A percentile compares a stretch with the other conserved stretches of the same genome.
These are phyloP conservation scores for Quercus phellos DNA, from an alignment of 331 rosid species.

Conservation along the genomic window DNA sequence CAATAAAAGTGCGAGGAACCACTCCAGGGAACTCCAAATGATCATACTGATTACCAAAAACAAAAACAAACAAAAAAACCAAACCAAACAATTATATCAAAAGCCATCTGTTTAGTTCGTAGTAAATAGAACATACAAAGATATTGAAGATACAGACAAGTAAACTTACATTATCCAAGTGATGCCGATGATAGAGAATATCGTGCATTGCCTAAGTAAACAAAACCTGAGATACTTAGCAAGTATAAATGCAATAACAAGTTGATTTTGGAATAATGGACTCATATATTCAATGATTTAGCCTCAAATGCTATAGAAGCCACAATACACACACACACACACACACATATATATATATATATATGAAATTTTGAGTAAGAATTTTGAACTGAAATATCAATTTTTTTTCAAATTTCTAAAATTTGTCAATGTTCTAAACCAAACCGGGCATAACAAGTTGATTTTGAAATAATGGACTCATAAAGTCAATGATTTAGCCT, in stretches of 20 bases:
- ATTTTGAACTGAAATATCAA: too few relatives aligned
- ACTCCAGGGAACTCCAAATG: constrained; percentile 94
- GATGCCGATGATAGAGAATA: constrained; percentile 59
- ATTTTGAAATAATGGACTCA: too few relatives aligned
- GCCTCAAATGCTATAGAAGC: background rate
- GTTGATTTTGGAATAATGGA: background rate
- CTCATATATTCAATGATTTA: background rate
- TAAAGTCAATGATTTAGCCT: too few relatives aligned
- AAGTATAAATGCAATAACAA: background rate
- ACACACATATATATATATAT: too few relatives aligned
- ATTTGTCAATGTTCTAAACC: background rate
- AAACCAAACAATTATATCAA: constrained; percentile 11
- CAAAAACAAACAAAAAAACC: constrained; percentile 10
- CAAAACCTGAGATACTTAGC: background rate
- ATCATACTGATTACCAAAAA: constrained; percentile 56
- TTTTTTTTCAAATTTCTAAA: background rate
- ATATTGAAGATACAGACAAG: background rate
- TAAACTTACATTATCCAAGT: constrained; percentile 55
- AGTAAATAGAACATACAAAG: background rate
- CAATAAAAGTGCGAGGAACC: constrained; percentile 87
- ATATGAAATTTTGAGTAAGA: too few relatives aligned
- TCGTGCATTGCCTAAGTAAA: constrained; percentile 75
- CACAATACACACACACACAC: too few relatives aligned
- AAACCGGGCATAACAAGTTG: background rate
- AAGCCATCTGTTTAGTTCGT: constrained; percentile 3